Base-by-base conservation (phyloP, 345 rosid genomes). In the Raphanus sativus region DNA sequence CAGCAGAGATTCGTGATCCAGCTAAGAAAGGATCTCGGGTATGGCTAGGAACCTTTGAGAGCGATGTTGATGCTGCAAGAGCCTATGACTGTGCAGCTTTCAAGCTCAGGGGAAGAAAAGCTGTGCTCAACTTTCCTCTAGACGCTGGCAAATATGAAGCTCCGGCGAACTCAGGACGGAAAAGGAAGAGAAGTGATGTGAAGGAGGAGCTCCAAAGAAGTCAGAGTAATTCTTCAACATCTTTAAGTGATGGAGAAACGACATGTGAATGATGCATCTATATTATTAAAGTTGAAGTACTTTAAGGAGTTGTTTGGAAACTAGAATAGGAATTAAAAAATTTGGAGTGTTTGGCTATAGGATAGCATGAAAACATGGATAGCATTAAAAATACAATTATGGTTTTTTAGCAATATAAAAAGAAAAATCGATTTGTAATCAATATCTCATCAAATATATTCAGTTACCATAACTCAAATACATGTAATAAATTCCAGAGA, bases 1-100 rank as follows among this genome's bases (percentile, higher is more conserved):
- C 97, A 2, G 98, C 97, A 7, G 98, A 94, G 89, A 94, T 94
- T 38, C 85, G 98, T 6, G 98, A 94, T 79, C 97, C 98, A 0
- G 77, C 72, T 38, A 76, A 86, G 68, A 91, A 90, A 65, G 98
- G 98, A 11, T 81, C 89, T 9, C 76, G 98, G 67, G 86, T 94
- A 5, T 94, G 98, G 98, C 52, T 94, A 38, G 98, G 98, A 17
- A 94, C 98, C 4, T 94, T 83, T 65, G 94, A 90, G 42, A 74
- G 75, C 13, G 93, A 82, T 50, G 55, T 86, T 16, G 98, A 87
- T 75, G 98, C 98, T 28, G 98, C 97, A 8, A 91, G 83, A 81
- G 94, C 98, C 24, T 94, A 94, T 77, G 98, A 94, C 58, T 83
- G 76, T 32, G 97, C 98, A 40, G 97, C 98, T n/a, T 94, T 90